Percentiles rank a stretch among this genome's conserved stretches.
These are phyloP conservation scores for Tothia fuscella DNA, from an alignment of 2,329 filamentous ascomycete species.

Conservation along the genomic window DNA sequence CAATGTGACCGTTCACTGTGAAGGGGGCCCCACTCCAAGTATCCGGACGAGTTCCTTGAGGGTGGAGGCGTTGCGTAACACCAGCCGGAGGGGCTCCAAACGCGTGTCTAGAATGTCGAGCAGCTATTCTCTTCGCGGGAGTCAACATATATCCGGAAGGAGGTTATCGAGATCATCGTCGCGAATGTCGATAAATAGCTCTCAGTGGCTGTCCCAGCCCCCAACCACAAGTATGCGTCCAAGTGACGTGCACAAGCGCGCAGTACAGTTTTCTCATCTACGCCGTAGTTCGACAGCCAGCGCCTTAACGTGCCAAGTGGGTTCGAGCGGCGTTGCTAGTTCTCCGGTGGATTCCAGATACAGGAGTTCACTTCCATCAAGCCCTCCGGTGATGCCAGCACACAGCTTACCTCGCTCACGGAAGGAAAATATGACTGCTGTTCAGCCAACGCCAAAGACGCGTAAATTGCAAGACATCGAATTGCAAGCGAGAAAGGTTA, in stretches of 20 bases:
- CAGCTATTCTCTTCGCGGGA: conserved; percentile 19
- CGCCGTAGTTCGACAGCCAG: conserved; percentile 33
- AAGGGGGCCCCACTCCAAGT: conserved; percentile 23
- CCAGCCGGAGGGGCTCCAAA: conserved; percentile 16
- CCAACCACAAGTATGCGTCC: conserved; percentile 36
- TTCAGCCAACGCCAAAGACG: conserved; percentile 3
- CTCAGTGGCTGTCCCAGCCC: conserved; percentile 35
- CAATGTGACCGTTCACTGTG: conserved; percentile 43
- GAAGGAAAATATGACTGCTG: conserved; percentile 20
- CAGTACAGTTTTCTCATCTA: conserved; percentile 51
- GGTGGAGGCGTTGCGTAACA: conserved; percentile 23
- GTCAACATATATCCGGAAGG: conserved; percentile 1
- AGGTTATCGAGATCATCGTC: conserved; percentile 20
- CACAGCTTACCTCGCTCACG: conserved; percentile 16
- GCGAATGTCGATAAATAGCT: conserved; percentile 33
- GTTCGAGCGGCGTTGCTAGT: conserved; percentile 7
- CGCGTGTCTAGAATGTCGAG: conserved; percentile 21
- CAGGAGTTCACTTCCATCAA: conserved; percentile 20
- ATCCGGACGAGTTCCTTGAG: conserved; percentile 30
- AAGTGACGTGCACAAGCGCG: conserved; percentile 43
- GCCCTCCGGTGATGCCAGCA: conserved; percentile 12
- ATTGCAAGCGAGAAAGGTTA: conserved; percentile 74
- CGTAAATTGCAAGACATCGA: conserved; percentile 34
- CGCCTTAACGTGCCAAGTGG: conserved; percentile 22
- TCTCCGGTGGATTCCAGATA: conserved; percentile 22